Conservation (phyloP, 352 stramenopile species). For the Pythium periplocum region DNA sequence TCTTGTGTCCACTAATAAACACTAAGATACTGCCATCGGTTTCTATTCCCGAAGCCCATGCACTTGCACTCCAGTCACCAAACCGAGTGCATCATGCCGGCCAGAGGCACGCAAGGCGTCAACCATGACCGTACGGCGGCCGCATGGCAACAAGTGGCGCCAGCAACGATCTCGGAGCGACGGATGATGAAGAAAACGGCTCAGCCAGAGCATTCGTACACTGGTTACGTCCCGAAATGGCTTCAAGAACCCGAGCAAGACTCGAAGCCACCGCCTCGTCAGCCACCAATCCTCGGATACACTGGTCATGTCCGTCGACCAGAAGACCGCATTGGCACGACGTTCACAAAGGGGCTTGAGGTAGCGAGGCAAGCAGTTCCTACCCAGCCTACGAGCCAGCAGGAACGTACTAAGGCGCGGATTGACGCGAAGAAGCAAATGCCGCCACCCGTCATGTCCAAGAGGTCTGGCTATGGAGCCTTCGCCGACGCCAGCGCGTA, state of each 20-base stretch:
- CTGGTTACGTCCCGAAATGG: conserved; percentile 30
- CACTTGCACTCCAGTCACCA: too few relatives aligned
- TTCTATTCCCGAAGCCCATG: too few relatives aligned
- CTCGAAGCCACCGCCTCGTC: conserved; percentile 14
- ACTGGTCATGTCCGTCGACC: conserved; percentile 49
- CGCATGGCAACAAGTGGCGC: conserved; percentile 15
- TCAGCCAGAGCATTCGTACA: conserved; percentile 67
- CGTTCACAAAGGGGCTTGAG: conserved; percentile 56
- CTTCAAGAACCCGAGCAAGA: conserved; percentile 12
- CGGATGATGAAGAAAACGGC: conserved; percentile 64
- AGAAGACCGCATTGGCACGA: conserved; percentile 57
- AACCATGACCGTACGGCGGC: conserved; percentile 13
- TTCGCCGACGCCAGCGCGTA: conserved; percentile 28
- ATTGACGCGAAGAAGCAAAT: too few relatives aligned
- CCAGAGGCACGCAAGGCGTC: not conserved
- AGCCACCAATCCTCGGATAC: conserved; percentile 53
- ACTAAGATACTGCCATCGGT: too few relatives aligned
- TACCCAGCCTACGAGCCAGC: not conserved
- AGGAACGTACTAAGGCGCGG: too few relatives aligned
- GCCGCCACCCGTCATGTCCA: not conserved
- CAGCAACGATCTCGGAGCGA: conserved; percentile 43
- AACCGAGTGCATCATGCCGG: too few relatives aligned
- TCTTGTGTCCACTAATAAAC: too few relatives aligned
- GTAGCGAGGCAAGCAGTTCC: conserved; percentile 17
- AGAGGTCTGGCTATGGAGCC: conserved; percentile 24